These are phyloP conservation scores for Diospyros kaki DNA, from an alignment of 148 eudicot species.

Conservation along the genomic window DNA sequence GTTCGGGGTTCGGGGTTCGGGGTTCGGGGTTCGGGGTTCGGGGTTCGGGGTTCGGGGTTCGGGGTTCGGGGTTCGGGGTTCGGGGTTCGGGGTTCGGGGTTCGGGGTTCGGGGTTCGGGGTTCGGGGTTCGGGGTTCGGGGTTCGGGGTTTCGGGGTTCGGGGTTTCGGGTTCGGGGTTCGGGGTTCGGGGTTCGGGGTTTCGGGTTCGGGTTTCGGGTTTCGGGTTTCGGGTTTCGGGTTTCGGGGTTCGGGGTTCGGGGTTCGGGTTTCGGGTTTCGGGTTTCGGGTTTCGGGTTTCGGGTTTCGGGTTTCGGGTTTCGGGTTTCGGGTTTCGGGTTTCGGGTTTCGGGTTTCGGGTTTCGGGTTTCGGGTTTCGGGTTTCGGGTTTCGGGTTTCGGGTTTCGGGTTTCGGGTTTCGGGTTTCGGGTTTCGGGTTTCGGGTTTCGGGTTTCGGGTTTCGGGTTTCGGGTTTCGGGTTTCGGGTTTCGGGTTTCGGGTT, in stretches of 20 bases:
- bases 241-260: no score
- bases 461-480: background rate
- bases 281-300: background rate
- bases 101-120: no score
- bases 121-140: no score
- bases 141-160: no score
- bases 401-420: background rate
- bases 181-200: no score
- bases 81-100: no score
- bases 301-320: background rate
- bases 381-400: background rate
- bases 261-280: no score
- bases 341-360: background rate
- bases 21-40: no score
- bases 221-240: background rate
- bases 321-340: background rate
- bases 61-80: no score
- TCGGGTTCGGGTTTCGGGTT: slow-evolving; percentile 1
- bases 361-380: background rate
- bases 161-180: no score
- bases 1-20: no score
- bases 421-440: background rate
- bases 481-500: background rate
- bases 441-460: background rate
- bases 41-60: no score